Conservation (phyloP, 2,329 filamentous ascomycete species). For the Aspergillus sojae region DNA sequence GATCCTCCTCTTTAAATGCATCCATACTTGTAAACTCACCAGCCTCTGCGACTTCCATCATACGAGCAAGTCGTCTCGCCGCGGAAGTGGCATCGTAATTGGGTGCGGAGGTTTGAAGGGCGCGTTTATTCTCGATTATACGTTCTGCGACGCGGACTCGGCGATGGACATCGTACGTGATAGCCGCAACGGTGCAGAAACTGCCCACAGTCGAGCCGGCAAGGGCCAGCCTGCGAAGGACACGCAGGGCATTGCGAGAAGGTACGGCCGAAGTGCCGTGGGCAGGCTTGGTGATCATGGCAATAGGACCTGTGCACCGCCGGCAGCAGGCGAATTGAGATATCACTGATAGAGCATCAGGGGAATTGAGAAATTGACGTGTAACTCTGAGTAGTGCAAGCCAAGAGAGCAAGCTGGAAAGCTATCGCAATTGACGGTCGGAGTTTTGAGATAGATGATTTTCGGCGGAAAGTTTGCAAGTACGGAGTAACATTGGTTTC, state of each 20-base stretch:
- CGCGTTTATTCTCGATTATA: conserved; percentile 48
- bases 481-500: conserved; percentile 7
- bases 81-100: conserved; percentile 45
- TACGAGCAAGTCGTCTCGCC: conserved; percentile 38
- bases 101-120: conserved; percentile 43
- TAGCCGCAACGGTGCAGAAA: conserved; percentile 43
- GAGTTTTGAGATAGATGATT: conserved; percentile 1
- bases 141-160: conserved; percentile 44
- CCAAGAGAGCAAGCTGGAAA: neutral
- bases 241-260: conserved; percentile 48
- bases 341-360: conserved; percentile 21
- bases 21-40: conserved; percentile 46
- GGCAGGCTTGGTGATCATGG: conserved; percentile 37
- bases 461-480: conserved; percentile 23
- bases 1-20: conserved; percentile 35
- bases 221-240: conserved; percentile 39
- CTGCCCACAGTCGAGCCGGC: conserved; percentile 43
- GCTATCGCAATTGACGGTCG: conserved; percentile 9
- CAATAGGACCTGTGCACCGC: conserved; percentile 27
- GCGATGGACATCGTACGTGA: conserved; percentile 47
- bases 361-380: neutral
- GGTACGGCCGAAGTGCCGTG: conserved; percentile 38
- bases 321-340: conserved; percentile 24
- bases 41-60: conserved; percentile 49
- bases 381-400: neutral